Evolutionary conservation across 2,329 filamentous ascomycete genomes (phyloP).

Genomic region (Beauveria bassiana): DNA sequence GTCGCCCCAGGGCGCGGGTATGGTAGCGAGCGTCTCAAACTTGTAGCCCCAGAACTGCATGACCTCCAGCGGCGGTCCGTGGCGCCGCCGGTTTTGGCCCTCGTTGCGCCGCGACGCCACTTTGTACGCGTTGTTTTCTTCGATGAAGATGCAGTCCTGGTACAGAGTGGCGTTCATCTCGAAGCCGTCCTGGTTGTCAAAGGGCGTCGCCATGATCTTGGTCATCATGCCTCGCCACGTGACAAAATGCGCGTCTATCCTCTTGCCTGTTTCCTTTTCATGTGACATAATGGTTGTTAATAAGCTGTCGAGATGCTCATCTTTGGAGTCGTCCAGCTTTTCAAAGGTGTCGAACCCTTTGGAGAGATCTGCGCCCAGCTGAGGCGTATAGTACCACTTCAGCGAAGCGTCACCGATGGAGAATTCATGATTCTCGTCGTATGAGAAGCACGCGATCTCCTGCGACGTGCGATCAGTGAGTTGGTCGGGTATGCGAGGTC

Average conservation of each 20-base stretch:
- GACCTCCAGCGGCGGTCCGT: conserved; percentile 56
- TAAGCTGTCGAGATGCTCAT: conserved; percentile 82
- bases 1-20: conserved; percentile 67
- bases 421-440: conserved; percentile 74
- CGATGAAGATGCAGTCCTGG: conserved; percentile 72
- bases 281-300: conserved; percentile 66
- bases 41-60: conserved; percentile 99
- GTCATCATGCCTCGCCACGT: conserved; percentile 99
- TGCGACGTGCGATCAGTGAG: conserved; percentile 25
- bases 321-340: conserved; percentile 71
- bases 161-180: conserved; percentile 94
- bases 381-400: conserved; percentile 79
- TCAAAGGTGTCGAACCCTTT: conserved; percentile 75
- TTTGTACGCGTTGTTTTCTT: conserved; percentile 78
- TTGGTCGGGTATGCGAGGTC: neutral
- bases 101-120: conserved; percentile 53
- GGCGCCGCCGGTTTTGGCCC: conserved; percentile 15
- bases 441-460: conserved; percentile 93
- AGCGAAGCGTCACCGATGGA: conserved; percentile 70
- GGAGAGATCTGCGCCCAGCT: conserved; percentile 64
- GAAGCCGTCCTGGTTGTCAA: conserved; percentile 76
- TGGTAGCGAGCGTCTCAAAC: conserved; percentile 78
- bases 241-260: conserved; percentile 68
- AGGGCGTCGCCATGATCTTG: conserved; percentile 86
- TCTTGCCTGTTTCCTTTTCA: conserved; percentile 60